These are phyloP conservation scores for Centrapalus pauciflorus DNA, from an alignment of 129 eudicot species.

Conservation along the genomic window DNA sequence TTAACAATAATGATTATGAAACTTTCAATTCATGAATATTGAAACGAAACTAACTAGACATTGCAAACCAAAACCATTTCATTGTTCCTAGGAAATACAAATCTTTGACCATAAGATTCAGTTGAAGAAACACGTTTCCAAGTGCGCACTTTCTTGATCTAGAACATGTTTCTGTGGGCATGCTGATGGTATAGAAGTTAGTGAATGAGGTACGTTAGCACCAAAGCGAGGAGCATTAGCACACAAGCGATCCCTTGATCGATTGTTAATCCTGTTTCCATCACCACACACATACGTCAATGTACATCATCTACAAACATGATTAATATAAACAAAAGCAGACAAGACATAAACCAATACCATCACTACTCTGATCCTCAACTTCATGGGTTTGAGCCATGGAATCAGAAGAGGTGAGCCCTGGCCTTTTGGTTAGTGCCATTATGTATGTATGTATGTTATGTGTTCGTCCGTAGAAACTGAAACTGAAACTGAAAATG, in stretches of 20 bases:
- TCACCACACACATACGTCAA: conserved; percentile 1
- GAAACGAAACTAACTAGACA: conserved; percentile 6
- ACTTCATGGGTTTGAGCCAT: neutral
- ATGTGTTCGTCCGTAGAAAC: too few species aligned
- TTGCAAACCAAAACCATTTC: conserved; percentile 9
- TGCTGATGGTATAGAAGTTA: conserved; percentile 15
- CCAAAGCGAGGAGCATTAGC: conserved; percentile 73
- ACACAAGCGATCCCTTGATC: conserved; percentile 78
- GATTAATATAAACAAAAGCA: neutral
- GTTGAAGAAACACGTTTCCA: conserved; percentile 7
- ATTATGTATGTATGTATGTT: conserved; percentile 5
- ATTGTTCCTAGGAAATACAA: conserved; percentile 1
- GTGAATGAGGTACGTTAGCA: conserved; percentile 66
- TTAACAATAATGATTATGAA: neutral
- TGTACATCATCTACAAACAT: neutral
- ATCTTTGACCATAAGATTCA: neutral
- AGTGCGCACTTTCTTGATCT: neutral
- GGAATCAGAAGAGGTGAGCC: conserved; percentile 13
- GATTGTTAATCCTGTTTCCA: conserved; percentile 50
- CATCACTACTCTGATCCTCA: conserved; percentile 15
- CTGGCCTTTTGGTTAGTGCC: conserved; percentile 18
- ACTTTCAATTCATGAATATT: conserved; percentile 3
- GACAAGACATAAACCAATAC: conserved; percentile 7
- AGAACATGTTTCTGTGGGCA: neutral
- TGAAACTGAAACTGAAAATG: too few species aligned